phyloP scores from a whole-genome alignment of 2,329 filamentous ascomycete species.

The Fusarium liriodendri region DNA sequence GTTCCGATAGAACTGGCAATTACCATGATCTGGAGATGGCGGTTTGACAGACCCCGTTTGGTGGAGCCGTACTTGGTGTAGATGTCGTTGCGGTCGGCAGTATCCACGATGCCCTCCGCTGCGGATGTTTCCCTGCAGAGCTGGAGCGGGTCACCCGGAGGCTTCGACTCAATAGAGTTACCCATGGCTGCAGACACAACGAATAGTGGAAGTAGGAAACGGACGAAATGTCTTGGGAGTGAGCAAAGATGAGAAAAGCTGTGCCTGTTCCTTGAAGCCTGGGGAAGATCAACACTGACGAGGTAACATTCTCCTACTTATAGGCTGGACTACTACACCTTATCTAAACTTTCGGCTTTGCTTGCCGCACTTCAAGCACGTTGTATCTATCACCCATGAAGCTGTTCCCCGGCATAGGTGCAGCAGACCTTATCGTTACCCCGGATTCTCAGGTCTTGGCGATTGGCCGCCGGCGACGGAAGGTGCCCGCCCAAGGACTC shows the following conservation, averaged over 20 bases:
- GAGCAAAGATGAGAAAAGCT: neutral
- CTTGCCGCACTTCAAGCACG: neutral
- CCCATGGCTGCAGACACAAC: neutral
- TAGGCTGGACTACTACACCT: neutral
- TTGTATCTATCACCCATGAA: neutral
- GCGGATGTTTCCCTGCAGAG: neutral
- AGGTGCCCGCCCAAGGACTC: neutral
- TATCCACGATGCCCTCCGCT: neutral
- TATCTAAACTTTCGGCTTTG: neutral
- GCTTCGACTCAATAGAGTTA: neutral
- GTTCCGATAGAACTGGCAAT: conserved; percentile 57
- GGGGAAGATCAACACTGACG: neutral
- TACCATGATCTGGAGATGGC: conserved; percentile 60
- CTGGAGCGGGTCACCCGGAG: neutral
- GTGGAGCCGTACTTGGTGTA: conserved; percentile 6
- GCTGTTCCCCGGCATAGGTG: neutral
- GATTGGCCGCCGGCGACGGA: neutral
- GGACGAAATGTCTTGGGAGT: neutral
- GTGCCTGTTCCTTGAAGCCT: neutral
- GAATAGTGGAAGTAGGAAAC: neutral
- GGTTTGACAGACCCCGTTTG: conserved; percentile 44
- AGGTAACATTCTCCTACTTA: neutral
- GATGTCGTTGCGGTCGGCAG: neutral
- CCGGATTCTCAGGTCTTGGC: neutral
- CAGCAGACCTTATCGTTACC: neutral